A percentile compares a stretch with the other conserved stretches of the same genome.
Conservation (phyloP, 139 green algal genomes). For the Auxenochlorella protothecoides region DNA sequence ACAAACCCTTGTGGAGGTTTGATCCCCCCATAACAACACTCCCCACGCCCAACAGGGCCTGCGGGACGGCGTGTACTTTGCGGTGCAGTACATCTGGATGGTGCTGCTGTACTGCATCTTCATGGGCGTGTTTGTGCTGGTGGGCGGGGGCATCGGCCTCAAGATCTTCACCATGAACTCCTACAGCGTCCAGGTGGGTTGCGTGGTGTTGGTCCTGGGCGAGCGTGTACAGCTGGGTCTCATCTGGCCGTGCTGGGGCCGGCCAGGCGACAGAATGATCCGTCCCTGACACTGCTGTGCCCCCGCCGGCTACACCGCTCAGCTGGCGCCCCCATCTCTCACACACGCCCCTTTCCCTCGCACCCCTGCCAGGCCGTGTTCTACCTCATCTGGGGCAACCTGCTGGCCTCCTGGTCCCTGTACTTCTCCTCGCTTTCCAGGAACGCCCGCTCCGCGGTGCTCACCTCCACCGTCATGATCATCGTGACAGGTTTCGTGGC, state of each 20-base stretch:
- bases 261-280: too few species aligned
- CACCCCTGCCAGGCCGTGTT: slow-evolving; percentile 43
- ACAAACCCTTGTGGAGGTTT: not conserved
- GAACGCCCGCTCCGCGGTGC: slow-evolving; percentile 22
- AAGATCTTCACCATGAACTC: slow-evolving; percentile 70
- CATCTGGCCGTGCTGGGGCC: too few species aligned
- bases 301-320: not conserved
- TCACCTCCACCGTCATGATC: slow-evolving; percentile 16
- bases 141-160: slow-evolving; percentile 47
- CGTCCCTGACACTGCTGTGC: not conserved
- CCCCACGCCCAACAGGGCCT: slow-evolving; percentile 11
- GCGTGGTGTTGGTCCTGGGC: not conserved
- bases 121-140: slow-evolving; percentile 53
- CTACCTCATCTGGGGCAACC: slow-evolving; percentile 60
- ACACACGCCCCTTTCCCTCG: slow-evolving; percentile 7
- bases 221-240: not conserved
- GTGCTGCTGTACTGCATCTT: slow-evolving; percentile 49
- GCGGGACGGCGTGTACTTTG: slow-evolving; percentile 23
- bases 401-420: slow-evolving; percentile 44
- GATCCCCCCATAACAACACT: not conserved
- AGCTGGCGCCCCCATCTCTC: not conserved
- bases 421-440: slow-evolving; percentile 26
- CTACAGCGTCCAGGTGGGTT: slow-evolving; percentile 35
- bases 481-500: slow-evolving; percentile 44
- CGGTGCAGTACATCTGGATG: slow-evolving; percentile 49